These are phyloP conservation scores for Alisma plantagoaquatica DNA, from an alignment of 106 monocot genomes.

Conservation along the genomic window DNA sequence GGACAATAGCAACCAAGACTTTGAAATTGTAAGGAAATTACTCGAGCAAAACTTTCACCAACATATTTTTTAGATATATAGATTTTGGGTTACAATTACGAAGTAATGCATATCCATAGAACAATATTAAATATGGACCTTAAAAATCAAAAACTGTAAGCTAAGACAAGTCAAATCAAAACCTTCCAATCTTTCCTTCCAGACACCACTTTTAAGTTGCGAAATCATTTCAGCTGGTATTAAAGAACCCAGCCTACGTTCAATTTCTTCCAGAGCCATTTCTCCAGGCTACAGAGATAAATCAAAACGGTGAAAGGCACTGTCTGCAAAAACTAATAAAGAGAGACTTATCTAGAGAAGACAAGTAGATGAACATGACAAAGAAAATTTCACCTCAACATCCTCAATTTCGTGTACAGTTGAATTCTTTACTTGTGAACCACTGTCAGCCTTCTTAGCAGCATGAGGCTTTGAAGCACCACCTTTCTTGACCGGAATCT, in stretches of 20 bases:
- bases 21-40: too few species aligned
- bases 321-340: too few species aligned
- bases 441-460: slow-evolving; percentile 61
- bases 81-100: too few species aligned
- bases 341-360: too few species aligned
- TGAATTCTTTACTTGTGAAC: slow-evolving; percentile 34
- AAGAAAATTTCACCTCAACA: slow-evolving; percentile 54
- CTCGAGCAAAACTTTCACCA: too few species aligned
- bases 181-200: slow-evolving; percentile 99
- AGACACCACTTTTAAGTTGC: slow-evolving; percentile 85
- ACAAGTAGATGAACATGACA: neutral
- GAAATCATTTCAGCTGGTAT: slow-evolving; percentile 59
- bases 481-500: slow-evolving; percentile 53
- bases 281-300: slow-evolving; percentile 65
- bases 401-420: slow-evolving; percentile 58
- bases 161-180: neutral
- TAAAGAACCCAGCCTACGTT: slow-evolving; percentile 53
- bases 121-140: neutral
- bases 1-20: too few species aligned
- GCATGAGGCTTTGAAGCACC: slow-evolving; percentile 40
- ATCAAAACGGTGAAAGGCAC: too few species aligned
- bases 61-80: too few species aligned
- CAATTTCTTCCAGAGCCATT: slow-evolving; percentile 98
- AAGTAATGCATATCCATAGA: too few species aligned
- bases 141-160: neutral